These are phyloP conservation scores for Mucor saturninus DNA, from an alignment of 371 early-diverging fungal genomes.

Conservation along the genomic window DNA sequence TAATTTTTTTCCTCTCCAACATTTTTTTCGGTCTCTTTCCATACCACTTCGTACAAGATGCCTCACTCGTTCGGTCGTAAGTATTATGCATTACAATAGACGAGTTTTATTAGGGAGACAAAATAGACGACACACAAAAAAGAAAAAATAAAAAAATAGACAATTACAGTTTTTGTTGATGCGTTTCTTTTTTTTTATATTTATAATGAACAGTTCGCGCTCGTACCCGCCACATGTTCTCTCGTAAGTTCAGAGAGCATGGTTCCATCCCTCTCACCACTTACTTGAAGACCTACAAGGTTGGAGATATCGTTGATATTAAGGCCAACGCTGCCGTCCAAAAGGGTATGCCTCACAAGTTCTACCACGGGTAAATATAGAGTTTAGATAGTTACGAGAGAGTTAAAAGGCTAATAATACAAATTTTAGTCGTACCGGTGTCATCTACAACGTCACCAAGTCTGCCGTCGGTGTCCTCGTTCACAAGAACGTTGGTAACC, in stretches of 20 bases:
- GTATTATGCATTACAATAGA: slow-evolving; percentile 20
- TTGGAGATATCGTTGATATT: slow-evolving; percentile 99
- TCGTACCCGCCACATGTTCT: slow-evolving; percentile 98
- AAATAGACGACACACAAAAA: neutral
- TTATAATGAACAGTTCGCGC: slow-evolving; percentile 72
- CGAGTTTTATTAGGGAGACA: neutral
- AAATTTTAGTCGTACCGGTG: slow-evolving; percentile 87
- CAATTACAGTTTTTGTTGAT: slow-evolving; percentile 8
- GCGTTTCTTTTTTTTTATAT: neutral
- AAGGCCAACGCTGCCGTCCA: slow-evolving; percentile 93
- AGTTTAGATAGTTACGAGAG: neutral
- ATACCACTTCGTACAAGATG: slow-evolving; percentile 59
- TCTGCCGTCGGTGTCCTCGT: slow-evolving; percentile 97
- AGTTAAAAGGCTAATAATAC: neutral
- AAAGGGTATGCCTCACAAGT: slow-evolving; percentile 99
- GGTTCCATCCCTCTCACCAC: slow-evolving; percentile 95
- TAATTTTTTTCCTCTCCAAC: slow-evolving; percentile 30
- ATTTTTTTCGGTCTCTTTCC: slow-evolving; percentile 30
- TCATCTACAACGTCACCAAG: slow-evolving; percentile 99
- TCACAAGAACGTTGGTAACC: slow-evolving; percentile 98
- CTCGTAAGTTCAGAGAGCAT: slow-evolving; percentile 95
- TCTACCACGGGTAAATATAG: slow-evolving; percentile 94
- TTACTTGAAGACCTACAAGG: slow-evolving; percentile 97
- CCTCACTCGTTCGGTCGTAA: slow-evolving; percentile 94
- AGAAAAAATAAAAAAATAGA: neutral